Base-by-base conservation (phyloP, 2,329 filamentous ascomycete genomes). In the Penicillium sp. region DNA sequence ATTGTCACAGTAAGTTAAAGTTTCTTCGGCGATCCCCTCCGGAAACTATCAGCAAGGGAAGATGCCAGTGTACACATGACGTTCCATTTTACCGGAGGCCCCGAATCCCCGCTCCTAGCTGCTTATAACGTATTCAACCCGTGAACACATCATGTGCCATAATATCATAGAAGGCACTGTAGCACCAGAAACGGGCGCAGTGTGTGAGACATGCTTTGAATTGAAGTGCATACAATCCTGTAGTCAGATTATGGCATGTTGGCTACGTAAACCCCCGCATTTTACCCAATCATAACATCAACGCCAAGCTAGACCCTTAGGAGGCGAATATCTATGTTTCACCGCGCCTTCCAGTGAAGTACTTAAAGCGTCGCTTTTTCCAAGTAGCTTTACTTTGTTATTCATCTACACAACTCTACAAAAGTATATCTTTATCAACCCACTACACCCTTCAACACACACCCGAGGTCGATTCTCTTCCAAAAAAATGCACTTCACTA, bases 401-500 rank as follows among this genome's bases (percentile, higher is more conserved):
- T 11, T 14, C n/a, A 39, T 21, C 33, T 8, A 33, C 27, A 33
- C 19, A 35, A n/a, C 1, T n/a, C 25, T 29, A 46, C 44, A n/a
- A 4, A 10, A 29, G 29, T 46, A 14, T n/a, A 46, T 3, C 13
- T 25, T 25, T 9, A 26, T 35, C 29, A 37, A 8, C 2, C 7
- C 11, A 23, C 23, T n/a, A 19, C 23, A 27, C 10, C 13, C 2
- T 16, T 29, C 25, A n/a, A 11, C 14, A 21, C 8, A 44, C 3
- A 19, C 19, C 33, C 13, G 23, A 13, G 9, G 16, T 14, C 16
- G 11, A 4, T 45, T 10, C 6, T 25, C 29, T 39, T n/a, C 14
- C 29, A 10, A 16, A 26, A 45, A 29, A 44, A 62, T 62, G 60
- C 50, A 51, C 11, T 54, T 60, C 47, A 54, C 14, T 48, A 54